Evolutionary conservation across 257 asterid genomes (phyloP), one percentile per base, ranked within the genome.

Genomic region (Solanum verrucosum): DNA sequence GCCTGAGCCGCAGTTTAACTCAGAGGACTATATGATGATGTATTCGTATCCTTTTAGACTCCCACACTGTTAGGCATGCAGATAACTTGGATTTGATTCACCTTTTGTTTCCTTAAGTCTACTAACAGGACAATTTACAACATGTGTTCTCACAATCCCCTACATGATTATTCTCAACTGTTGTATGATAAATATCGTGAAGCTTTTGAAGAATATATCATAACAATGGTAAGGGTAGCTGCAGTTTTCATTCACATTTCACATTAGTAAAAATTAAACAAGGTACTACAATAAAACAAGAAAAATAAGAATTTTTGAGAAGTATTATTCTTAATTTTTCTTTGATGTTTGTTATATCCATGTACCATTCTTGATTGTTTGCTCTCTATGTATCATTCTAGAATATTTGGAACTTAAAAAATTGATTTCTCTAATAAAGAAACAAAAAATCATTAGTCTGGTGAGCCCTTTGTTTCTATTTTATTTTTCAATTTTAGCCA

Each of bases 61-160:
- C 10, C 84, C 23, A 44, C 88, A 44, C 49, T 27, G 42, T 86
- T 71, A 78, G 63, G 15, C 42, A 13, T 84, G 25, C 73, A 67
- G 79, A 40, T 40, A 81, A 52, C 68, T 70, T 77, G 71, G 88
- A 73, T 65, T 75, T 81, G 83, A 68, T 59, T 87, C 65, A 60
- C 63, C 74, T 88, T 49, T 90, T 87, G 78, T 70, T 88, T 56
- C 78, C 86, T 87, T 91, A 65, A 90, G 82, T 91, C 56, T 86
- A 71, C 88, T 72, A 59, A 37, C 92, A 97, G 99, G 90, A 97
- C 97, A 34, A 95, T 97, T 89, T 96, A 97, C 90, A 95, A 96
- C 94, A 97, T 97, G 99, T 97, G 98, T 89, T 95, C 99, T 38
- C 98, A 97, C 87, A 97, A 94, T 90, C 96, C 99, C 44, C 98